Base-by-base conservation (phyloP, 306 rosid genomes). In the Quercus mongolica region DNA sequence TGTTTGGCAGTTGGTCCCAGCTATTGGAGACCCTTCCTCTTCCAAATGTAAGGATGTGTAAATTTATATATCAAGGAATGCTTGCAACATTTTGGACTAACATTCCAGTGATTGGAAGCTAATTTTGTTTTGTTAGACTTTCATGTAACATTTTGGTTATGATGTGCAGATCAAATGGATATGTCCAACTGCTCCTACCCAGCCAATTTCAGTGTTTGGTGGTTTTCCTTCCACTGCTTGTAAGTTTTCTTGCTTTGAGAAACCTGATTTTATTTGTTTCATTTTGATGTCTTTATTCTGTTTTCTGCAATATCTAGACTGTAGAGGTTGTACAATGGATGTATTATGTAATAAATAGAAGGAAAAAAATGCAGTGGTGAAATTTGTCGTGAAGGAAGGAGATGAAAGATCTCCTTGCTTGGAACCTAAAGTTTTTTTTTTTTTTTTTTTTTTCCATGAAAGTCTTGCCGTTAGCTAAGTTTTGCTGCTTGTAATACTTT, bases 151-250 rank as follows among this genome's bases (percentile, higher is more conserved):
- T 6, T 65, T 78, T 51, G 77, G 46, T 80, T 81, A 67, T 76
- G 25, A 77, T 84, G 57, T 78, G 85, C 96, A 95, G 98, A 93
- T 95, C 81, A 95, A 95, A 82, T 95, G 99, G 99, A 95, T 95
- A 61, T 95, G 99, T 82, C 99, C 99, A n/a, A 95, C 98, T 49
- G 97, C 99, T 69, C 98, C 99, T 28, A 91, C 97, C 84, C 97
- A 75, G 82, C 97, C 99, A 78, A 78, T 95, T 72, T 18, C 88
- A 54, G 33, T 88, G 62, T 93, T 95, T 79, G 99, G 98, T 46
- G 99, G 99, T 80, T 93, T 93, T 89, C 98, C 99, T 28, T 95
- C 99, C 33, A 95, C 99, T 73, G 97, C 99, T 63, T 95, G 99
- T 95, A 84, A 88, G 98, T 83, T 71, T 83, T 18, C 69, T 72